phyloP scores from a whole-genome alignment of 2,329 filamentous ascomycete species.

The Alternaria hordeiaustralica region DNA sequence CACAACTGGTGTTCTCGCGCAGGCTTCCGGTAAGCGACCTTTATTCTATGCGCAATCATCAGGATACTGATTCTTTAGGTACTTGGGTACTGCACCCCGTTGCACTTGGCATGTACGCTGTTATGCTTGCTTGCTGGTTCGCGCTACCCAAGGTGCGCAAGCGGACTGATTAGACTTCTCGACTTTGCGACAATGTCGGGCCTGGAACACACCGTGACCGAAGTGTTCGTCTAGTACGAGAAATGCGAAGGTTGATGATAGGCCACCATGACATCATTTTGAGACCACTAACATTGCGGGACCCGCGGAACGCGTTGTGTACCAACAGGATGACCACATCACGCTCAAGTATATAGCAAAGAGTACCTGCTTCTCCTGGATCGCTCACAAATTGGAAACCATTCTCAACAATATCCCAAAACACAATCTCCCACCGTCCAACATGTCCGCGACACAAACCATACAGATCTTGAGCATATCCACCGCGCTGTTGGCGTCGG shows the following conservation, averaged over 20 bases:
- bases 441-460: slow-evolving; percentile 17
- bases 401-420: background rate
- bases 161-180: slow-evolving; percentile 60
- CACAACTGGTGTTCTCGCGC: slow-evolving; percentile 68
- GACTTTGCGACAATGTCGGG: background rate
- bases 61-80: slow-evolving; percentile 48
- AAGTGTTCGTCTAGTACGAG: background rate
- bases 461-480: slow-evolving; percentile 39
- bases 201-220: background rate
- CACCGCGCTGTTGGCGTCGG: slow-evolving; percentile 41
- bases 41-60: background rate
- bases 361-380: background rate
- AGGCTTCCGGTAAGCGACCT: slow-evolving; percentile 47
- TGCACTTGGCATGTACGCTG: slow-evolving; percentile 67
- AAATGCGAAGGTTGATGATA: background rate
- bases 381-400: background rate
- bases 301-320: slow-evolving; percentile 6
- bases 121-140: slow-evolving; percentile 72
- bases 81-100: slow-evolving; percentile 72
- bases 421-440: background rate
- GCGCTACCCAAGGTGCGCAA: slow-evolving; percentile 64
- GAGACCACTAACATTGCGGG: background rate
- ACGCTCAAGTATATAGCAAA: background rate
- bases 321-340: background rate
- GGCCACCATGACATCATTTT: slow-evolving; percentile 14